A percentile compares a stretch with the other conserved stretches of the same genome.
These are phyloP conservation scores for Psidium guajava DNA, from an alignment of 345 rosid genomes.

Conservation along the genomic window DNA sequence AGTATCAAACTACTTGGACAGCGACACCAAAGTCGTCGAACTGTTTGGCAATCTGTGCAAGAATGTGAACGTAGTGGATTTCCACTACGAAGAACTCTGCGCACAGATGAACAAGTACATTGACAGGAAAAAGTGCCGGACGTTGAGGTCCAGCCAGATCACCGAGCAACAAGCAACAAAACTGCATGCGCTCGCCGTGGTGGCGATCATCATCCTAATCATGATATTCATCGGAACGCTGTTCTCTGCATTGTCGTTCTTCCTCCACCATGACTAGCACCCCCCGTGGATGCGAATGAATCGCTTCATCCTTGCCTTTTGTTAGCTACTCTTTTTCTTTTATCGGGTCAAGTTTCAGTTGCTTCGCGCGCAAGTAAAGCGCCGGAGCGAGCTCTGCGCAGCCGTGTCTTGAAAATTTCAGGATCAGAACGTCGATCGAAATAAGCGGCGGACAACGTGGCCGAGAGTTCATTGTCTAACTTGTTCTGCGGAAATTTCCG, in stretches of 20 bases:
- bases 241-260: constrained; percentile 24
- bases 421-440: neutral
- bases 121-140: neutral
- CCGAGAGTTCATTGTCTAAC: neutral
- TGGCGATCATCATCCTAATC: constrained; percentile 12
- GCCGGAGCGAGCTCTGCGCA: neutral
- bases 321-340: neutral
- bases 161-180: neutral
- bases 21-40: neutral
- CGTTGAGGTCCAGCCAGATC: neutral
- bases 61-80: constrained; percentile 7
- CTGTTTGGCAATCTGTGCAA: constrained; percentile 21
- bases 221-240: constrained; percentile 15
- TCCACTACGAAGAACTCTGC: constrained; percentile 27
- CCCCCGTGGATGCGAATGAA: neutral
- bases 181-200: neutral
- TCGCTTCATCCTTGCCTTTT: neutral
- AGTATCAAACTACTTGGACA: constrained; percentile 5
- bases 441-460: neutral
- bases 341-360: neutral
- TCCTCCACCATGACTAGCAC: constrained; percentile 5
- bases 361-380: neutral
- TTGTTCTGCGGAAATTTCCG: neutral
- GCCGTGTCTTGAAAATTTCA: neutral
- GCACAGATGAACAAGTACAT: constrained; percentile 21